Conservation (phyloP, 495 filamentous ascomycete genomes). For the Durotheca rogersii region DNA sequence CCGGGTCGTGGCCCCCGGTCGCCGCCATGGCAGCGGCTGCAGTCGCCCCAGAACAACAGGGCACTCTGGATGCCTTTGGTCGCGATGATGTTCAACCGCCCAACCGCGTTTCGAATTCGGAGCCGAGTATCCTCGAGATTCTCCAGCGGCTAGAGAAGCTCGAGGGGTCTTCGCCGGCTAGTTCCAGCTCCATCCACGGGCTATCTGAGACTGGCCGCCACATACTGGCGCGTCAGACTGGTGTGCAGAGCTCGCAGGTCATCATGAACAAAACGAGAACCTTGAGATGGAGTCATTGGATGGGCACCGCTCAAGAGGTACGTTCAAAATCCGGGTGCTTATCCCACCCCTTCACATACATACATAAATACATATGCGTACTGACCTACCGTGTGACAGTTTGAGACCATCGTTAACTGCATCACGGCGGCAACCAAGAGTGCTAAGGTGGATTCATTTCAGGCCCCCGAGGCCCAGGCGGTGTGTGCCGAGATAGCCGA, state of each 20-base stretch:
- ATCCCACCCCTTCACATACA: too few relatives aligned
- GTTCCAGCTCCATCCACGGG: conserved; percentile 10
- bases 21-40: neutral
- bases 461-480: conserved; percentile 23
- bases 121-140: conserved; percentile 20
- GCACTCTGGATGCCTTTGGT: neutral
- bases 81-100: conserved; percentile 2
- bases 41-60: neutral
- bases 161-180: conserved; percentile 20
- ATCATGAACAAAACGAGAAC: conserved; percentile 42
- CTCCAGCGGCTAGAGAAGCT: conserved; percentile 21
- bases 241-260: conserved; percentile 32
- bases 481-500: conserved; percentile 32
- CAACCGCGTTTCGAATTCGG: neutral
- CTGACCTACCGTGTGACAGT: too few relatives aligned
- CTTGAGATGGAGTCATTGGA: conserved; percentile 48
- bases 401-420: conserved; percentile 19
- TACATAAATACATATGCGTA: too few relatives aligned
- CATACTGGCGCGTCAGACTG: conserved; percentile 30
- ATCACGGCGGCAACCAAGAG: conserved; percentile 10
- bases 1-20: neutral
- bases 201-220: conserved; percentile 25
- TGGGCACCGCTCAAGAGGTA: conserved; percentile 45
- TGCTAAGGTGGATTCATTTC: conserved; percentile 3
- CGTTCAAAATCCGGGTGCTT: neutral